Percentiles rank a stretch among this genome's conserved stretches.
Conservation (phyloP, 2,329 filamentous ascomycete species). For the Lachnellula suecica region DNA sequence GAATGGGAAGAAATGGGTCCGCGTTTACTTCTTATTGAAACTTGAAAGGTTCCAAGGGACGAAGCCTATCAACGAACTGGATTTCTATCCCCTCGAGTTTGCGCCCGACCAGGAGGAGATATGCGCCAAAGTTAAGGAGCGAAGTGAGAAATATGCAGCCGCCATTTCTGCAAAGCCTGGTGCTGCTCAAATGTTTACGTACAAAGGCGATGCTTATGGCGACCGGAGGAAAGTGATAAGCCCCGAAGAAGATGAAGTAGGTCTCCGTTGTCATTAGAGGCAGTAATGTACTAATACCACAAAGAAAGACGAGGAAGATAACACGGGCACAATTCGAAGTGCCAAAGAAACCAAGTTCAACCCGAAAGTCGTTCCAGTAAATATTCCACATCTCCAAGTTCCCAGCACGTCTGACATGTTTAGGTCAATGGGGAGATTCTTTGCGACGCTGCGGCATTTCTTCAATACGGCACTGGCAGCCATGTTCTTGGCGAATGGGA, state of each 20-base stretch:
- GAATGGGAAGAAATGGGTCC: slow-evolving; percentile 6
- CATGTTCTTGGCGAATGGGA: neutral
- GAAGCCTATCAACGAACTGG: slow-evolving; percentile 1
- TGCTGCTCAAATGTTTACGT: neutral
- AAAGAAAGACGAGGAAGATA: neutral
- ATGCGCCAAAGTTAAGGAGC: neutral
- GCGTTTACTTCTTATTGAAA: slow-evolving; percentile 1
- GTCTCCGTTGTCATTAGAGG: neutral
- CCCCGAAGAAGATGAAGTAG: neutral
- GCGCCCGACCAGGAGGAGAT: neutral
- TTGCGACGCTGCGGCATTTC: neutral
- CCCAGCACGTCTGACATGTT: neutral
- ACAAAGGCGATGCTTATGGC: neutral
- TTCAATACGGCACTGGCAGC: neutral
- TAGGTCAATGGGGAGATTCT: neutral
- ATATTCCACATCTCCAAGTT: neutral
- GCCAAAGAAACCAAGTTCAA: neutral
- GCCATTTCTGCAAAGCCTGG: neutral
- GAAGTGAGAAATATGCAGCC: neutral
- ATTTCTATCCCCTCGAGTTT: slow-evolving; percentile 1
- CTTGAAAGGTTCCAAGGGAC: slow-evolving; percentile 6
- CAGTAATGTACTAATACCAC: neutral
- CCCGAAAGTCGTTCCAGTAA: neutral
- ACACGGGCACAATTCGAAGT: neutral
- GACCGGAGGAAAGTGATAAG: neutral